Evolutionary conservation across 257 asterid species (phyloP).

Genomic region (Nicotiana sylvestris): DNA sequence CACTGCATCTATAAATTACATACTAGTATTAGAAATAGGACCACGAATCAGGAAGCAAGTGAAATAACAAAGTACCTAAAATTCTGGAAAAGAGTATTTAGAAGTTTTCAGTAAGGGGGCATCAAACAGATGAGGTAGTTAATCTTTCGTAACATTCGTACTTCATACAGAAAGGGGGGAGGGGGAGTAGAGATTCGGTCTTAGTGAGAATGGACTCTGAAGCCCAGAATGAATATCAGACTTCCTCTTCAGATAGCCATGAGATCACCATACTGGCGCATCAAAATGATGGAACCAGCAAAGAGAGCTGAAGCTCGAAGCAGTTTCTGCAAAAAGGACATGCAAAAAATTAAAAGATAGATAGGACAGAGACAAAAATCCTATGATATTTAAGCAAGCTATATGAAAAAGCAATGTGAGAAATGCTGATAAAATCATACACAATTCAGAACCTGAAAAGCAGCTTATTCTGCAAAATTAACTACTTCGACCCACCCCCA

Average conservation of each 20-base stretch:
- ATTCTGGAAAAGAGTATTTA: background rate
- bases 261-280: slow-evolving; percentile 80
- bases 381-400: background rate
- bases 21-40: no score
- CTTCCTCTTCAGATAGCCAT: slow-evolving; percentile 55
- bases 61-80: no score
- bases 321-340: slow-evolving; percentile 53
- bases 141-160: background rate
- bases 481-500: background rate
- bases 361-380: background rate
- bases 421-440: background rate
- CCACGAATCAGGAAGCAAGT: no score
- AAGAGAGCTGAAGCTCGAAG: slow-evolving; percentile 74
- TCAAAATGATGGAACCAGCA: slow-evolving; percentile 73
- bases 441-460: background rate
- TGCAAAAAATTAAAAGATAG: background rate
- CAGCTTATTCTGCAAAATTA: background rate
- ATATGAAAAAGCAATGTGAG: background rate
- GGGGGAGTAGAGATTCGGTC: background rate
- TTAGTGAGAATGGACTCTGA: background rate
- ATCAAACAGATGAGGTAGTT: background rate
- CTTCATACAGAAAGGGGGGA: background rate
- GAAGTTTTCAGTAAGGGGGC: background rate
- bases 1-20: no score
- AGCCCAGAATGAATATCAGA: background rate